These are phyloP conservation scores for Prinsepia uniflora DNA, from an alignment of 306 rosid species.

Conservation along the genomic window DNA sequence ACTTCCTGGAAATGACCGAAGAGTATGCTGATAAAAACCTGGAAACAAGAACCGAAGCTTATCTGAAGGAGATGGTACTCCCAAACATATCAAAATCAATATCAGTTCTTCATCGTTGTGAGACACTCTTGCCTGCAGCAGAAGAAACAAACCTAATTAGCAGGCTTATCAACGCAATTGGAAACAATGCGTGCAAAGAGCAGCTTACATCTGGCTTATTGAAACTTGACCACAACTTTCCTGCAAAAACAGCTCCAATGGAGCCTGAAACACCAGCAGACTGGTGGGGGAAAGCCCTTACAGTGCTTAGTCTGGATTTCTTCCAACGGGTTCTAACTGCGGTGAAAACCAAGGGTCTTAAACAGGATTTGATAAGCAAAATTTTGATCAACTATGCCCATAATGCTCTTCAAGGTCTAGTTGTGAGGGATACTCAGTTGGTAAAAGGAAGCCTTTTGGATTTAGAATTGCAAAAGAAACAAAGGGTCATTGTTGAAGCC, in stretches of 20 bases:
- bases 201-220: slow-evolving; percentile 81
- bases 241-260: slow-evolving; percentile 42
- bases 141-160: slow-evolving; percentile 72
- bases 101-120: slow-evolving; percentile 85
- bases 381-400: slow-evolving; percentile 84
- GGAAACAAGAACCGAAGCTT: slow-evolving; percentile 60
- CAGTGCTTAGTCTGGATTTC: slow-evolving; percentile 64
- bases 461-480: slow-evolving; percentile 73
- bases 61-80: slow-evolving; percentile 61
- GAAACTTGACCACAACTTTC: slow-evolving; percentile 77
- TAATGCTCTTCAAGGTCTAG: slow-evolving; percentile 75
- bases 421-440: slow-evolving; percentile 47
- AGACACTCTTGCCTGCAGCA: slow-evolving; percentile 63
- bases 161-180: slow-evolving; percentile 78
- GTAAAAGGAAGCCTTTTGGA: slow-evolving; percentile 61
- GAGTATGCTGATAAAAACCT: slow-evolving; percentile 73
- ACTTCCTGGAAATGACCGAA: slow-evolving; percentile 86
- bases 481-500: slow-evolving; percentile 82
- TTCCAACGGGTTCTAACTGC: slow-evolving; percentile 76
- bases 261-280: slow-evolving; percentile 88
- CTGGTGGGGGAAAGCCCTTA: slow-evolving; percentile 94
- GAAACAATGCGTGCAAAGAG: slow-evolving; percentile 87
- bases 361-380: slow-evolving; percentile 86
- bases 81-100: slow-evolving; percentile 66
- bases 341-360: slow-evolving; percentile 84